These are phyloP conservation scores for Heteromeles arbutifolia DNA, from an alignment of 306 rosid species.

Conservation along the genomic window DNA sequence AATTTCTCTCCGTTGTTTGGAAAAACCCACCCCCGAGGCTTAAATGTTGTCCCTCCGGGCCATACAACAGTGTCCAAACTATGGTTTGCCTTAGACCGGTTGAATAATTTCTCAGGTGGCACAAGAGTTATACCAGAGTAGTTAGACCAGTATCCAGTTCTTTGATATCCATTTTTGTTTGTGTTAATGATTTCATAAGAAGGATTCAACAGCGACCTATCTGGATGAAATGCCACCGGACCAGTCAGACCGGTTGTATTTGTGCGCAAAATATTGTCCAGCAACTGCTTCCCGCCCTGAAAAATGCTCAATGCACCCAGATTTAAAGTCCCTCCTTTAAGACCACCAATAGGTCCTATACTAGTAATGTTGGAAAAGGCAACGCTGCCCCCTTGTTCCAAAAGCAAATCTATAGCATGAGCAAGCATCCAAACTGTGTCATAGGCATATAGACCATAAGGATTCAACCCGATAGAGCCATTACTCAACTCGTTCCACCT, in stretches of 20 bases:
- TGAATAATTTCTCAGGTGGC: constrained; percentile 21
- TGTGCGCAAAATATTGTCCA: constrained; percentile 28
- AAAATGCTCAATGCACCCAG: constrained; percentile 34
- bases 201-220: constrained; percentile 32
- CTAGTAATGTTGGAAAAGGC: constrained; percentile 24
- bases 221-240: constrained; percentile 25
- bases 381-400: constrained; percentile 31
- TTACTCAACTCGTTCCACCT: constrained; percentile 45
- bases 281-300: constrained; percentile 35
- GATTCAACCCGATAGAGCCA: constrained; percentile 46
- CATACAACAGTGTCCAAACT: constrained; percentile 22
- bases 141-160: constrained; percentile 44
- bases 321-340: constrained; percentile 19
- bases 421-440: constrained; percentile 52
- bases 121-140: constrained; percentile 36
- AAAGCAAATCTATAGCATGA: constrained; percentile 30
- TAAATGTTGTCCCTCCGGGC: constrained; percentile 39
- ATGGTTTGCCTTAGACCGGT: constrained; percentile 25
- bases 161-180: constrained; percentile 15
- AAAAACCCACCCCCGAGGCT: constrained; percentile 54
- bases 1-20: constrained; percentile 30
- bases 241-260: constrained; percentile 40
- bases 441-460: constrained; percentile 47
- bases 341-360: neutral
- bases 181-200: constrained; percentile 41